A percentile compares a stretch with the other conserved stretches of the same genome.
Evolutionary conservation across 2,329 filamentous ascomycete genomes (phyloP).

Genomic region (Cladorrhinum sp.): DNA sequence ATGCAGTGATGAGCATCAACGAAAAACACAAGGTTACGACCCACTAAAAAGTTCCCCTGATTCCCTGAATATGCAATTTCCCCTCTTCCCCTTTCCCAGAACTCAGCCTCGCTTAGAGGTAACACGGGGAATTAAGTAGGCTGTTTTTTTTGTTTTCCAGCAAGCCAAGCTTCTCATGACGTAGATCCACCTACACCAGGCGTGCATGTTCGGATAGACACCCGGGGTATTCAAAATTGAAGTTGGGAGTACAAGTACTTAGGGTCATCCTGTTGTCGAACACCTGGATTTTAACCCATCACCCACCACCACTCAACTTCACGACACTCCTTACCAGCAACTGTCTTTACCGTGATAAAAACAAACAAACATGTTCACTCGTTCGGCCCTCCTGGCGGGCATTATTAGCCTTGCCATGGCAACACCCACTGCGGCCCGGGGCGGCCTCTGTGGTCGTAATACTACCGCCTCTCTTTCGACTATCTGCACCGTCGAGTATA

Average conservation of each 20-base stretch:
- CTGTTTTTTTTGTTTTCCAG: background rate
- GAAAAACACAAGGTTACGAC: background rate
- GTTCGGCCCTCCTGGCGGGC: background rate
- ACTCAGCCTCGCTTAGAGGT: background rate
- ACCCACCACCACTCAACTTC: background rate
- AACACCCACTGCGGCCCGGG: background rate
- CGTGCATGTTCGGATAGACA: background rate
- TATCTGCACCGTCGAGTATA: constrained; percentile 5
- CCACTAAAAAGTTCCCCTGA: background rate
- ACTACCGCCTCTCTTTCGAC: constrained; percentile 2
- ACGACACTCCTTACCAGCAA: background rate
- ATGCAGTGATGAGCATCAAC: background rate
- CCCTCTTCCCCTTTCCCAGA: background rate
- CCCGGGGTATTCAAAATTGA: background rate
- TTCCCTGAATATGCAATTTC: background rate
- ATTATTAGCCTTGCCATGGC: background rate
- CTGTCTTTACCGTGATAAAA: background rate
- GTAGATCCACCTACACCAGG: background rate
- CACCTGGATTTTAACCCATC: background rate
- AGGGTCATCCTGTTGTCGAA: background rate
- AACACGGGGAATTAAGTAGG: background rate
- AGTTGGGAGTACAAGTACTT: background rate
- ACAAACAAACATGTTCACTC: background rate
- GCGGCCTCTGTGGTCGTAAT: background rate
- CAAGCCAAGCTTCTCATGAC: background rate